Conservation (phyloP, 2,329 filamentous ascomycete genomes). For the Pseudodiploospora longispora region DNA sequence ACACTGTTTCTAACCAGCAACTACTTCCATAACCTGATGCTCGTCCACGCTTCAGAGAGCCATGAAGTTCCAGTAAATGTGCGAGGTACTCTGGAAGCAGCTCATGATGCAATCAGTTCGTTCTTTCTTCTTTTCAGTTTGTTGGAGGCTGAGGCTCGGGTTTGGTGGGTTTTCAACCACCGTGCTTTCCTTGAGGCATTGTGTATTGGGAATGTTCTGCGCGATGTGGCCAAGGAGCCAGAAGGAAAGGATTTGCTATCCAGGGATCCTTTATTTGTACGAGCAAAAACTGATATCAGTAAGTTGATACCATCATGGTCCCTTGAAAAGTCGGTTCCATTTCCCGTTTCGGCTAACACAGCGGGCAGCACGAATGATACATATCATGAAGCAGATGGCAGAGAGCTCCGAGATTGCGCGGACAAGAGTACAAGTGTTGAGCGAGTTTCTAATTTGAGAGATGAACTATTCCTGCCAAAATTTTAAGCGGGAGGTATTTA, state of each 20-base stretch:
- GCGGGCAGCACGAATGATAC: conserved; percentile 48
- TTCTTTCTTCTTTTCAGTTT: conserved; percentile 67
- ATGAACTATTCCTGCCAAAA: neutral
- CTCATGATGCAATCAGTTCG: conserved; percentile 63
- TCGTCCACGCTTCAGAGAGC: conserved; percentile 65
- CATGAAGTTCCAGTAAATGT: conserved; percentile 57
- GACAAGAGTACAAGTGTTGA: conserved; percentile 51
- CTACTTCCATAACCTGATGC: conserved; percentile 76
- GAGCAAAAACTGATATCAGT: conserved; percentile 54
- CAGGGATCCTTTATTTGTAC: conserved; percentile 51
- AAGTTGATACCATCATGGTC: conserved; percentile 19
- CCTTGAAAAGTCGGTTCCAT: neutral
- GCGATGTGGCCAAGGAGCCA: conserved; percentile 40
- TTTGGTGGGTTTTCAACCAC: conserved; percentile 83
- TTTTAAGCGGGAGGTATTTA: no score
- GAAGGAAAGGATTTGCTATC: conserved; percentile 36
- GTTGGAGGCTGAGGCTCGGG: conserved; percentile 62
- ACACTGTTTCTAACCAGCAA: conserved; percentile 74
- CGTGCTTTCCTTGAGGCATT: conserved; percentile 69
- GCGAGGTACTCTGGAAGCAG: conserved; percentile 63
- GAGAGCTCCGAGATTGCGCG: conserved; percentile 51
- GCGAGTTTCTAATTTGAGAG: conserved; percentile 36
- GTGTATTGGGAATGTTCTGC: conserved; percentile 55
- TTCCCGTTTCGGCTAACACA: conserved; percentile 6
- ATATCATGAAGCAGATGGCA: conserved; percentile 54